phyloP scores from a whole-genome alignment of 225 moss, liverwort and hornwort species.

The Thuidium tamariscinum region DNA sequence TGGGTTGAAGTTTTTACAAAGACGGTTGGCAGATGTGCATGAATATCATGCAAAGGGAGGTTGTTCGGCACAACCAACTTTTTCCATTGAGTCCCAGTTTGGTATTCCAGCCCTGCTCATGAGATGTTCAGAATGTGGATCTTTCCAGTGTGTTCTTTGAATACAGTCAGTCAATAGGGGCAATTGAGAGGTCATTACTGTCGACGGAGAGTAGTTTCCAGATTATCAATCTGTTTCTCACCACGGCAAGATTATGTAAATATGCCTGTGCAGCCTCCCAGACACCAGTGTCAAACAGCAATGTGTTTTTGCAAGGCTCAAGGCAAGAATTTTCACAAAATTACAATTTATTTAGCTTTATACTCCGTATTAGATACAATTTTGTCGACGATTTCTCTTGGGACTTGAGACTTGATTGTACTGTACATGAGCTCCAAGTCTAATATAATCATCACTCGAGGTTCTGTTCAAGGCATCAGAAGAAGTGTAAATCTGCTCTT shows the following conservation, averaged over 20 bases:
- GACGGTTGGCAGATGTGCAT: conserved; percentile 65
- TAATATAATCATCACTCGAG: background rate
- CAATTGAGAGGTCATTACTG: background rate
- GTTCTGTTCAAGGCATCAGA: background rate
- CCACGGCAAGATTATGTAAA: background rate
- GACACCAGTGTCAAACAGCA: background rate
- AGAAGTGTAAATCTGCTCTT: background rate
- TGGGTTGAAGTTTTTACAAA: conserved; percentile 63
- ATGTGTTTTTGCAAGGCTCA: background rate
- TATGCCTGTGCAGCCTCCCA: background rate
- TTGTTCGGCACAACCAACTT: conserved; percentile 57
- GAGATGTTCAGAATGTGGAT: conserved; percentile 69
- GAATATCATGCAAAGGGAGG: conserved; percentile 62
- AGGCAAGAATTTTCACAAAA: background rate
- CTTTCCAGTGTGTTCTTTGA: conserved; percentile 83
- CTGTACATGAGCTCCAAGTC: background rate
- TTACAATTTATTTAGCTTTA: background rate
- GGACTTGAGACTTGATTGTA: background rate
- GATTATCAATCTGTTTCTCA: background rate
- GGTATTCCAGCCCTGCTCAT: conserved; percentile 82
- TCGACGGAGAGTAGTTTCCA: background rate
- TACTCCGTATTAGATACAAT: background rate
- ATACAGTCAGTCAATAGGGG: background rate
- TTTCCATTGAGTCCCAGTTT: conserved; percentile 60
- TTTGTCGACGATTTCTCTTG: background rate